Percentiles rank a stretch among this genome's conserved stretches.
These are phyloP conservation scores for Cladophialophora chaetospira DNA, from an alignment of 2,329 filamentous ascomycete genomes.

Conservation along the genomic window DNA sequence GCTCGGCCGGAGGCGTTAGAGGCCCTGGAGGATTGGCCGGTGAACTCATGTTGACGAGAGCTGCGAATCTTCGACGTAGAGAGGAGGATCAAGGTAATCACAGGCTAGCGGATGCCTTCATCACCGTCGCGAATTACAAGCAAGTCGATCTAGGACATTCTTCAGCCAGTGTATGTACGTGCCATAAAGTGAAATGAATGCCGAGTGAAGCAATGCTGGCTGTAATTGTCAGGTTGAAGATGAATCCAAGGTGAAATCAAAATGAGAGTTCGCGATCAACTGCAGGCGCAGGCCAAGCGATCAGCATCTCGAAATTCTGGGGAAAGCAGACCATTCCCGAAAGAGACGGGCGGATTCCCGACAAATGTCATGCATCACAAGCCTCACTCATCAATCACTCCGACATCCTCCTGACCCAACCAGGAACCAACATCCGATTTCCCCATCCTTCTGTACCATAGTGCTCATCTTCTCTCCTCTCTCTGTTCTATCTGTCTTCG, in stretches of 20 bases:
- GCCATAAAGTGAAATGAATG: neutral
- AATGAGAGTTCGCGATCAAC: neutral
- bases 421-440: neutral
- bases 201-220: neutral
- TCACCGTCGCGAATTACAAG: neutral
- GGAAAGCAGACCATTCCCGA: neutral
- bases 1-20: conserved; percentile 48
- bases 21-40: conserved; percentile 36
- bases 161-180: no score
- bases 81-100: neutral
- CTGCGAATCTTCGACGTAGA: neutral
- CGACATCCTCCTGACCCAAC: neutral
- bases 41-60: conserved; percentile 23
- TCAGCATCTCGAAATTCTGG: neutral
- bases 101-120: neutral
- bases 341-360: neutral
- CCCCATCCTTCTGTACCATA: conserved; percentile 7
- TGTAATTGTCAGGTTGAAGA: neutral
- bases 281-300: neutral
- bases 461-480: neutral
- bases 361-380: conserved; percentile 2
- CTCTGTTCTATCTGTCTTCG: neutral
- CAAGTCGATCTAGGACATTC: no score
- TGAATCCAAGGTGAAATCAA: neutral
- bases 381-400: neutral